Percentiles rank a stretch among this genome's conserved stretches.
These are phyloP conservation scores for Cladosporium sp. DNA, from an alignment of 2,329 filamentous ascomycete genomes.

Conservation along the genomic window DNA sequence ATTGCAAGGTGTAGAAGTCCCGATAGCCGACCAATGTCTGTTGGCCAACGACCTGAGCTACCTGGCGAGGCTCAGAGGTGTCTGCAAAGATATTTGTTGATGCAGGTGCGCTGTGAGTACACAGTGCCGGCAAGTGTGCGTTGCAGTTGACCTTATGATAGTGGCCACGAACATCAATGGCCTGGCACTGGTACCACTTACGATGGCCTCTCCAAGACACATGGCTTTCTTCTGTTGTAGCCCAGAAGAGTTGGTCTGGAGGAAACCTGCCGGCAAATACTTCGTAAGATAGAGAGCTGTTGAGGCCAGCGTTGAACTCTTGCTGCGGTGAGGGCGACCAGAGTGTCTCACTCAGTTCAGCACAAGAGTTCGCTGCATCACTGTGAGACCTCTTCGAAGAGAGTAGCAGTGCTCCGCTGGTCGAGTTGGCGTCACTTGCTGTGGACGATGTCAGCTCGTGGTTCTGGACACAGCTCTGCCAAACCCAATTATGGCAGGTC, in stretches of 20 bases:
- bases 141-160: background rate
- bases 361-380: background rate
- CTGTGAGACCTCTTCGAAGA: background rate
- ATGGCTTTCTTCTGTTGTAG: background rate
- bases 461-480: no score
- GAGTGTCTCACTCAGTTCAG: background rate
- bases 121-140: slow-evolving; percentile 23
- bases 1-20: slow-evolving; percentile 25
- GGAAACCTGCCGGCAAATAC: slow-evolving; percentile 22
- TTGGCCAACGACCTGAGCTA: slow-evolving; percentile 22
- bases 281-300: slow-evolving; percentile 25
- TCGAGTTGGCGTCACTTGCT: background rate
- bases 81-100: slow-evolving; percentile 23
- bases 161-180: background rate
- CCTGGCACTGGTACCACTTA: background rate
- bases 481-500: background rate
- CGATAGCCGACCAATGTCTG: slow-evolving; percentile 26
- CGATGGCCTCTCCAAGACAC: background rate
- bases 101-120: slow-evolving; percentile 28
- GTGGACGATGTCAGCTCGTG: background rate
- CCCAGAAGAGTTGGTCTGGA: slow-evolving; percentile 24
- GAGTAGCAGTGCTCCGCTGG: background rate
- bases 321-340: background rate
- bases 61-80: slow-evolving; percentile 25
- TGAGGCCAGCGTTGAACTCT: slow-evolving; percentile 22